phyloP scores from a whole-genome alignment of 2,329 filamentous ascomycete species.

The Thelonectria rubi region DNA sequence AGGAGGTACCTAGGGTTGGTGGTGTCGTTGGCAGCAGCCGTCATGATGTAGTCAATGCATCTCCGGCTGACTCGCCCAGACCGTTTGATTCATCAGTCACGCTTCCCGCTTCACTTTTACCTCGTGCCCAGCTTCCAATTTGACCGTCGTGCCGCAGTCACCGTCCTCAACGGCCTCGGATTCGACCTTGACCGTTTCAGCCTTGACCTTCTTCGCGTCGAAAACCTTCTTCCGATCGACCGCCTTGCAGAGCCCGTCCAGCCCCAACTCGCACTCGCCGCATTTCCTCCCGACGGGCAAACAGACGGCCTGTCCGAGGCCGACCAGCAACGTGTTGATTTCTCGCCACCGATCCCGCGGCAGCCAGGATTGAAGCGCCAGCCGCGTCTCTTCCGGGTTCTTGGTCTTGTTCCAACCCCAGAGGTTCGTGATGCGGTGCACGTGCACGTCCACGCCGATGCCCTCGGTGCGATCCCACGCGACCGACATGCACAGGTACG shows the following conservation, averaged over 20 bases:
- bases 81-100: constrained; percentile 17
- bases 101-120: constrained; percentile 36
- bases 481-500: constrained; percentile 83
- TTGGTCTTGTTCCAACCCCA: constrained; percentile 91
- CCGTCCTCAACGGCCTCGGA: constrained; percentile 33
- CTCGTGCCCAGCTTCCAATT: constrained; percentile 36
- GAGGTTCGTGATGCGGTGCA: constrained; percentile 92
- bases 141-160: constrained; percentile 31
- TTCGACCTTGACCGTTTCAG: constrained; percentile 41
- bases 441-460: constrained; percentile 94
- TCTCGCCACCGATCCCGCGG: constrained; percentile 88
- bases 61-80: constrained; percentile 12
- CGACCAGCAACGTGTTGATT: constrained; percentile 90
- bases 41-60: constrained; percentile 1
- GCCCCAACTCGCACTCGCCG: constrained; percentile 84
- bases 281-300: constrained; percentile 81
- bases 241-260: constrained; percentile 77
- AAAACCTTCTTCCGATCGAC: constrained; percentile 72
- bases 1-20: constrained; percentile 3
- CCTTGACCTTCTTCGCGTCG: constrained; percentile 60
- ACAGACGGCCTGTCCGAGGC: constrained; percentile 87
- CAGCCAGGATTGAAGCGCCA: constrained; percentile 81
- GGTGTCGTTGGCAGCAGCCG: constrained; percentile 18
- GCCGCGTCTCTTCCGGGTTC: constrained; percentile 82
- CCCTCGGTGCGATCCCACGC: constrained; percentile 72